phyloP scores from a whole-genome alignment of 2,329 filamentous ascomycete genomes.

The Golovinomyces cichoracearum region DNA sequence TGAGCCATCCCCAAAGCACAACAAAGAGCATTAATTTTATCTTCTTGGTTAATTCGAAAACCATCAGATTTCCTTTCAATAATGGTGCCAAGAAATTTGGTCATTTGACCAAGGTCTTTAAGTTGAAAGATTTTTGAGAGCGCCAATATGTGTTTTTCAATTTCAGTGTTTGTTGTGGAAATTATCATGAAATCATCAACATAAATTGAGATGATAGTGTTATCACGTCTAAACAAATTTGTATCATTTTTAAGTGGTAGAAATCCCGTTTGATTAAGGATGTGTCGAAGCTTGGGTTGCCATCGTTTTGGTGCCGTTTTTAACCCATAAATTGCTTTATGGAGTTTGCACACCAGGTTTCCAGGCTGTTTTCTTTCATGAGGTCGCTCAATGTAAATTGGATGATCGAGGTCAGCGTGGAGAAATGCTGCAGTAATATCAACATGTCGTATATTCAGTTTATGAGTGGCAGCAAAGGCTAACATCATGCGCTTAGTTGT shows the following conservation, averaged over 20 bases:
- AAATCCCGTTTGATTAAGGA: background rate
- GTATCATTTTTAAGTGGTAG: background rate
- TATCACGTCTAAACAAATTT: background rate
- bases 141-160: background rate
- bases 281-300: background rate
- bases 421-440: background rate
- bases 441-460: background rate
- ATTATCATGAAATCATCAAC: slow-evolving; percentile 1
- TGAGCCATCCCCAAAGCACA: background rate
- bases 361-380: background rate
- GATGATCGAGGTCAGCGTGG: background rate
- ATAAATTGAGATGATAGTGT: slow-evolving; percentile 1
- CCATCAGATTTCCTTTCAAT: background rate
- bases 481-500: background rate
- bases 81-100: background rate
- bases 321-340: background rate
- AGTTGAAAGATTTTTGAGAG: background rate
- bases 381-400: background rate
- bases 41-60: background rate
- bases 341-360: background rate
- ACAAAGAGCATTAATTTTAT: background rate
- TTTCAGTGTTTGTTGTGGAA: background rate
- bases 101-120: background rate
- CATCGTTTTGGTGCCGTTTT: background rate
- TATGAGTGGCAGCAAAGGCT: background rate